Evolutionary conservation across 371 early-diverging fungal species (phyloP), one percentile per base, ranked within the genome.

Genomic region (Sporodiniella umbellata): DNA sequence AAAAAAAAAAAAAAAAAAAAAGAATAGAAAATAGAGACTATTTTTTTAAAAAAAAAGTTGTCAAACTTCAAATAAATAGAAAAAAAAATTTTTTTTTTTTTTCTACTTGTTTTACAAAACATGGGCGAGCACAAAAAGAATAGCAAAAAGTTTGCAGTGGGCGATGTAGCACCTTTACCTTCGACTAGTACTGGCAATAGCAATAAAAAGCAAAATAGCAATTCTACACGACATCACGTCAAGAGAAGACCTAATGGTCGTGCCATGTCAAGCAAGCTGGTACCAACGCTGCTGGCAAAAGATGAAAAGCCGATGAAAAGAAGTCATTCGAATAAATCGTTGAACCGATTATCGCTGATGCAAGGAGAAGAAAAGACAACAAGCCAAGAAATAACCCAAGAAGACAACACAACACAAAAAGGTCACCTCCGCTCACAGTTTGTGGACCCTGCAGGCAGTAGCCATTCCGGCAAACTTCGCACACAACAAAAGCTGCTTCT

Each of bases 401-500:
- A 44, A 22, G 48, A 46, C 23, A 31, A 37, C n/a, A n/a, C n/a
- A n/a, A n/a, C n/a, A n/a, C n/a, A 30, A 14, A 35, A 35, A 35
- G 5, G 35, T 28, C 30, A 28, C 4, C 28, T 49, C 31, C 56
- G 51, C 30, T 62, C 62, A n/a, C 62, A 62, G 23, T 62, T 62
- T 53, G 54, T 62, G 3, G 62, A 57, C n/a, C n/a, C n/a, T 6
- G 39, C 54, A 22, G 24, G 51, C 21, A 19, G 44, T 31, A 37
- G 51, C 43, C 7, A 51, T n/a, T 46, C 56, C 3, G 56, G 51
- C 2, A 60, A 72, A 28, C 60, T 75, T 25, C 70, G 78, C 51
- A 72, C 75, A 28, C 78, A 78, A 45, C 72, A 74, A 35, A 78
- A 78, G 31, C 45, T 74, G 4, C 43, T 72, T 28, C 45, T 78